Percentiles rank a stretch among this genome's conserved stretches.
phyloP scores from a whole-genome alignment of 2,329 filamentous ascomycete genomes.

The Claviceps maximensis region DNA sequence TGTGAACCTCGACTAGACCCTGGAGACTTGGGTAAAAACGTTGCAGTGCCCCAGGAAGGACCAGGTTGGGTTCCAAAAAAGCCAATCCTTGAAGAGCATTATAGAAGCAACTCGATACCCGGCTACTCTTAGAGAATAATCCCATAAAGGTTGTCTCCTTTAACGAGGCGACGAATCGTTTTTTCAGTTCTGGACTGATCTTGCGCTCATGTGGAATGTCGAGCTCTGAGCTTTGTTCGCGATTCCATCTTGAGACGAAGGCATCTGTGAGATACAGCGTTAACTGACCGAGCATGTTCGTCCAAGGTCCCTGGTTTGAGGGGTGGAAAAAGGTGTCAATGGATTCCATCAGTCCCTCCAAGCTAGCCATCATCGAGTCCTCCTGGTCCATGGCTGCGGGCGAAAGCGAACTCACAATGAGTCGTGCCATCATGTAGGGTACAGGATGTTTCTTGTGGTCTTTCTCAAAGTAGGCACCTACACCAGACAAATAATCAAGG shows the following conservation, averaged over 20 bases:
- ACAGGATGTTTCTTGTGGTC: conserved; percentile 89
- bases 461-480: conserved; percentile 77
- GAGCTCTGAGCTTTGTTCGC: conserved; percentile 85
- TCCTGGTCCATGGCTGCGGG: conserved; percentile 65
- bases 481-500: conserved; percentile 70
- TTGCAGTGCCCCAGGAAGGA: conserved; percentile 85
- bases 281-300: conserved; percentile 75
- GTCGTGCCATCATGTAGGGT: conserved; percentile 81
- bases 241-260: conserved; percentile 95
- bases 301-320: conserved; percentile 89
- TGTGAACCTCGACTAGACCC: conserved; percentile 90
- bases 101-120: conserved; percentile 82
- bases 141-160: conserved; percentile 97
- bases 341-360: conserved; percentile 86
- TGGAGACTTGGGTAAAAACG: conserved; percentile 95
- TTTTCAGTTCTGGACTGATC: conserved; percentile 70
- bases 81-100: conserved; percentile 81
- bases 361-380: conserved; percentile 66
- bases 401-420: conserved; percentile 87
- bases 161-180: conserved; percentile 76
- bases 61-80: conserved; percentile 80
- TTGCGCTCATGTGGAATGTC: conserved; percentile 68
- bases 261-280: conserved; percentile 89
- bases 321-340: conserved; percentile 98
- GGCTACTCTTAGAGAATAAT: conserved; percentile 88